A percentile compares a stretch with the other conserved stretches of the same genome.
Evolutionary conservation across 2,329 filamentous ascomycete genomes (phyloP).

Genomic region (Alternaria viburni): DNA sequence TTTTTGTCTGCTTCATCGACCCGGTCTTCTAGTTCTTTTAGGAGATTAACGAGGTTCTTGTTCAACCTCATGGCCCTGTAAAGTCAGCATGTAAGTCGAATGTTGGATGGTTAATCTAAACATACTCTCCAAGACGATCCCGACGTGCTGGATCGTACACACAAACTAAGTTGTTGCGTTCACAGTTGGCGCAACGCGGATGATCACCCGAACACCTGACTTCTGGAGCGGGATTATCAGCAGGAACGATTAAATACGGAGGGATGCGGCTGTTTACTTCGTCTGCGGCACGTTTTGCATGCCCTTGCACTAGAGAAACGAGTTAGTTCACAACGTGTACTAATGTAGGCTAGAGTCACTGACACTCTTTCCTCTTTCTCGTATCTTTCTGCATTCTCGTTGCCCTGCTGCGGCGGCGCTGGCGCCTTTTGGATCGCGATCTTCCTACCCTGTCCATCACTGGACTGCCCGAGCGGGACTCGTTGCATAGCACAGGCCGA

Average conservation of each 20-base stretch:
- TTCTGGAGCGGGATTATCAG: conserved; percentile 15
- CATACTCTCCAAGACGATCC: conserved; percentile 33
- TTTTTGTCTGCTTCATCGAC: conserved; percentile 21
- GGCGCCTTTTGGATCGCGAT: conserved; percentile 22
- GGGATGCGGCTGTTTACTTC: conserved; percentile 16
- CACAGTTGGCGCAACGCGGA: conserved; percentile 28
- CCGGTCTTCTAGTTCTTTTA: conserved; percentile 24
- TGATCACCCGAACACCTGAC: conserved; percentile 33
- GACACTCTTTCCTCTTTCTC: conserved; percentile 29
- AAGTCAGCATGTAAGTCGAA: neutral
- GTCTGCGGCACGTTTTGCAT: conserved; percentile 31
- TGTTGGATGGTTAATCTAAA: neutral
- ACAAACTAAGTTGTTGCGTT: conserved; percentile 16
- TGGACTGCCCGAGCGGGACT: neutral
- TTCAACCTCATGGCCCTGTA: conserved; percentile 30
- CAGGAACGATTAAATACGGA: neutral
- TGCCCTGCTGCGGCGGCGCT: conserved; percentile 4
- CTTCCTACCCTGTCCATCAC: conserved; percentile 13
- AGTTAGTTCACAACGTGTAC: neutral
- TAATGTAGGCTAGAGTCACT: neutral
- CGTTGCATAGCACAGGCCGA: conserved; percentile 2
- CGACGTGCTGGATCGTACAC: conserved; percentile 32
- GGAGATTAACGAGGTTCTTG: conserved; percentile 20
- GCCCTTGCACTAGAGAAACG: conserved; percentile 19
- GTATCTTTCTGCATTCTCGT: conserved; percentile 1